Base-by-base conservation (phyloP, 495 filamentous ascomycete species). In the Apodospora peruviana region DNA sequence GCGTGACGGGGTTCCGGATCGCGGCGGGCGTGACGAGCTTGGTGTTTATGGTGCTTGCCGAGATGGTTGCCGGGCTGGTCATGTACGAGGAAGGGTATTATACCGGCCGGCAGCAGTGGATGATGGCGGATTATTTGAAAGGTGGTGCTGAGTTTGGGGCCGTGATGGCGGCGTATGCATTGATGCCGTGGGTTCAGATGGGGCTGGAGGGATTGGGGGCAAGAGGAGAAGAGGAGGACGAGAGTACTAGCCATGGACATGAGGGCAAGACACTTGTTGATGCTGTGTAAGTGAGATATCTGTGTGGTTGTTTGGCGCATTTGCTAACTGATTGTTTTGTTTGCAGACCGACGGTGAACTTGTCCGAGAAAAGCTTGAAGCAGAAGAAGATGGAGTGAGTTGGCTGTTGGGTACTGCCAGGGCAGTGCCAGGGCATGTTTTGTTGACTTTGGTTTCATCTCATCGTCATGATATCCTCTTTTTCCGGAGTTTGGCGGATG, bases 1-100 rank as follows among this genome's bases (percentile, higher is more conserved):
- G 59, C n/a, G 45, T 41, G 9, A 23, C 16, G 14, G 20, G 20
- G 5, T 60, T 67, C 25, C 40, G 64, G 25, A 22, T 59, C 7
- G 59, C 53, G 5, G 48, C 62, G 3, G 61, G 64, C 12, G 44
- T 20, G 1, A 22, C 53, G 12, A 54, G 48, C 1, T 40, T 47
- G n/a, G 40, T 25, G 16, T 44, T 61, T 0, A 50, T 50, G 43
- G 19, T 50, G 17, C 1, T 41, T 2, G 53, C 45, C 0, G 52
- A 56, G 50, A 27, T 11, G 24, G 20, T 61, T 2, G 48, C 43
- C 0, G 44, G 17, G 20, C 7, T 51, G 20, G 47, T 51, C 18
- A 16, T 44, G 10, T 53, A 51, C 20, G 59, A 53, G 49, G 43
- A 43, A 22, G 51, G 48, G 2, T 32, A 18, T 24, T 18, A 24